Conservation (phyloP, 352 stramenopile genomes). For the Pythium scleroteichum region DNA sequence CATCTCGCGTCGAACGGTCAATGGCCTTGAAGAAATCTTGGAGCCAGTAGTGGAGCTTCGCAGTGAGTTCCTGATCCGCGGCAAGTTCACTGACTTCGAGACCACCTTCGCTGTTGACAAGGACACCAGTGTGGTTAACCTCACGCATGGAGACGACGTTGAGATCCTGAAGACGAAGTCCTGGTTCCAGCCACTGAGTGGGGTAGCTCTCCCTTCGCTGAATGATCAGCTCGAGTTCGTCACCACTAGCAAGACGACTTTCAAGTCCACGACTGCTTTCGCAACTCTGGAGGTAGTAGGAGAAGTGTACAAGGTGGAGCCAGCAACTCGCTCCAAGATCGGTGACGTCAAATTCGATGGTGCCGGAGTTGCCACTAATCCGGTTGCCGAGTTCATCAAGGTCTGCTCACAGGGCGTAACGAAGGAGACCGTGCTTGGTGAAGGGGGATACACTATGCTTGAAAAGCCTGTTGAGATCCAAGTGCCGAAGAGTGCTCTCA, state of each 20-base stretch:
- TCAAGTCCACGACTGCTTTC: conserved; percentile 41
- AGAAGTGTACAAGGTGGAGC: conserved; percentile 40
- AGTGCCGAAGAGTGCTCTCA: conserved; percentile 59
- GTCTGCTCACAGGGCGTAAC: conserved; percentile 7
- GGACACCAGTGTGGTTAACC: conserved; percentile 43
- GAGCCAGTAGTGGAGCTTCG: conserved; percentile 74
- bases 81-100: conserved; percentile 72
- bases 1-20: conserved; percentile 62
- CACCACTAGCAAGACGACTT: conserved; percentile 57
- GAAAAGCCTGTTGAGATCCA: conserved; percentile 66
- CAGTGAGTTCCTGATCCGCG: conserved; percentile 87
- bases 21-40: conserved; percentile 50
- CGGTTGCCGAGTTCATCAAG: conserved; percentile 16
- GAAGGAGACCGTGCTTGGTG: conserved; percentile 35
- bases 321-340: conserved; percentile 31
- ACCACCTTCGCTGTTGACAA: conserved; percentile 70
- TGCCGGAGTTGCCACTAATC: conserved; percentile 13
- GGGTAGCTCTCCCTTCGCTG: conserved; percentile 27
- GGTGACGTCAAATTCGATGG: conserved; percentile 23
- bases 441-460: conserved; percentile 69
- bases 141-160: conserved; percentile 39
- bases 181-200: conserved; percentile 50
- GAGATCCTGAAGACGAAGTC: conserved; percentile 66
- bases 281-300: conserved; percentile 53
- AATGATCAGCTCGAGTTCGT: conserved; percentile 58